Conservation (phyloP, 2,329 filamentous ascomycete species). For the Colletotrichum lupini region DNA sequence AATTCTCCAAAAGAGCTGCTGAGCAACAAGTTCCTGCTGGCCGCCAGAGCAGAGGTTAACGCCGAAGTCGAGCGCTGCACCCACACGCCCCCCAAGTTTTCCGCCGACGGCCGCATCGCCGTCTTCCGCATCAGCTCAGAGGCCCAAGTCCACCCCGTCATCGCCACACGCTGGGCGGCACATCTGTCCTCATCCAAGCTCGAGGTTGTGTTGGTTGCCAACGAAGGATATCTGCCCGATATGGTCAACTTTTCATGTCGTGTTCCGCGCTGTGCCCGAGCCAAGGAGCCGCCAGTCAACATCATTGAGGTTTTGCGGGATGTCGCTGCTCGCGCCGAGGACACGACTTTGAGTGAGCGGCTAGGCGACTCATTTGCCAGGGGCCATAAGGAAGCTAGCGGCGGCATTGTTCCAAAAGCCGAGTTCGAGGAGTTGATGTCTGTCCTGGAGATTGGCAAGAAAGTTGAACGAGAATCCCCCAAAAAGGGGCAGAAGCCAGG, state of each 20-base stretch:
- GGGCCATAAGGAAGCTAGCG: conserved; percentile 75
- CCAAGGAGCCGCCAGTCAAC: conserved; percentile 66
- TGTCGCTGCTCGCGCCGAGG: conserved; percentile 57
- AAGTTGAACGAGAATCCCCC: conserved; percentile 47
- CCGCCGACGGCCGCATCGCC: conserved; percentile 69
- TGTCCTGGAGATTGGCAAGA: conserved; percentile 69
- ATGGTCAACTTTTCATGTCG: conserved; percentile 77
- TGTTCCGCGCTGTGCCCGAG: conserved; percentile 65
- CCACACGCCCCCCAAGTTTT: conserved; percentile 72
- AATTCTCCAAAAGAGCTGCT: conserved; percentile 62
- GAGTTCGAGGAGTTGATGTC: conserved; percentile 75
- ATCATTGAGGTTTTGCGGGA: conserved; percentile 69
- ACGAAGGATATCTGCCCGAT: conserved; percentile 71
- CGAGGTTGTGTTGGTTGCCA: conserved; percentile 74
- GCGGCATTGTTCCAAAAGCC: conserved; percentile 66
- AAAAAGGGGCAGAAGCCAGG: conserved; percentile 42
- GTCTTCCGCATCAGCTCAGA: conserved; percentile 70
- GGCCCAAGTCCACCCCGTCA: conserved; percentile 74
- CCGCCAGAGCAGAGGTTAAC: conserved; percentile 68
- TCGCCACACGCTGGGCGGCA: conserved; percentile 75
- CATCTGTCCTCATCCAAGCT: conserved; percentile 68
- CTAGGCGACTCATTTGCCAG: conserved; percentile 73
- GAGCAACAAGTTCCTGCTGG: conserved; percentile 58
- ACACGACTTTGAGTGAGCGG: conserved; percentile 54
- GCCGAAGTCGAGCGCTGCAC: conserved; percentile 71